Evolutionary conservation across 305 asterid genomes (phyloP), one percentile per base, ranked within the genome.

Genomic region (Plantago lanceolata): DNA sequence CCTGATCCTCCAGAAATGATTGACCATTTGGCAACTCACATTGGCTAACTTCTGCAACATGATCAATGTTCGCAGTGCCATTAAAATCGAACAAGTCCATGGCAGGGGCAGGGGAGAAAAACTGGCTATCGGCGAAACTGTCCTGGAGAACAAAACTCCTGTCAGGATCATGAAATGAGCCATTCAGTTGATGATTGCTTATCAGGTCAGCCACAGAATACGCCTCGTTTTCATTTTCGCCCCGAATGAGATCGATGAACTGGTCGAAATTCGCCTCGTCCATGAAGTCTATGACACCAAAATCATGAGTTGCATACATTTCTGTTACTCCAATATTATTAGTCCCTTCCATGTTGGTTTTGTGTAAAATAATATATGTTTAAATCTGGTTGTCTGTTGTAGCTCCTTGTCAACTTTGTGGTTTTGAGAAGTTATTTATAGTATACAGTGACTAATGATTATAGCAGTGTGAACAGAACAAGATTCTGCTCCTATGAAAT

Each of bases 231-330:
- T 56, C 43, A 24, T 49, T 37, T 20, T 78, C 76, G 3, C 76
- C 77, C 0, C 79, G 72, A 11, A 78, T 63, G 8, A 74, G 74
- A 19, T 79, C 73, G 24, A 65, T 57, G 48, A 73, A 76, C 12
- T 62, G 81, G 40, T 72, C 68, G 28, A 69, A 47, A 51, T 71
- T 71, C 57, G 81, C 48, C 52, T 71, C 79, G 35, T 73, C 73
- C 78, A 76, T 44, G 74, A 76, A 76, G 63, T 79, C 81, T 17
- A 68, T 67, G 11, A 68, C 15, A 12, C 84, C 84, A 24, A 79
- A 73, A 29, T 71, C 44, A 48, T 77, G 73, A 40, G 26, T 3
- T 1, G 47, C 48, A 3, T 67, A 70, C 14, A 18, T 6, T 69
- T 61, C 76, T 6, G 21, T 48, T 21, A 48, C 69, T 13, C 55